Percentiles rank a stretch among this genome's conserved stretches.
Evolutionary conservation across 192 early-diverging fungal genomes (phyloP).

Genomic region (Rhizoclosmatium sp.): DNA sequence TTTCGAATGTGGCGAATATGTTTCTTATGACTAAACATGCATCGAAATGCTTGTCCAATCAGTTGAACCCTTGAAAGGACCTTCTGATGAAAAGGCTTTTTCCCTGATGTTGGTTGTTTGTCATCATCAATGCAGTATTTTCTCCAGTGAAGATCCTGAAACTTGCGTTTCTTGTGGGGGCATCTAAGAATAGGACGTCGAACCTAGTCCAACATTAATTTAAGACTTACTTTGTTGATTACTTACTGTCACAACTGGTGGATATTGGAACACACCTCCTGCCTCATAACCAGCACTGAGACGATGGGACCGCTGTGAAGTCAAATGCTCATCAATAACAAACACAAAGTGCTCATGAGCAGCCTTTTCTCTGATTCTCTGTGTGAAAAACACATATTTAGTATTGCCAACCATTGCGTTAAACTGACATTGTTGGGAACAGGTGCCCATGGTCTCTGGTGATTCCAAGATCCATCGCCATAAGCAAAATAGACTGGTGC

Average conservation of each 20-base stretch:
- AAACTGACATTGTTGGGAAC: not conserved
- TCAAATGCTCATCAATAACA: not conserved
- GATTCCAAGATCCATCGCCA: not conserved
- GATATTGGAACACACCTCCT: not conserved
- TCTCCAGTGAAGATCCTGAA: not conserved
- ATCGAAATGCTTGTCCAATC: too few relatives aligned
- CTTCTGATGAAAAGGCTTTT: too few relatives aligned
- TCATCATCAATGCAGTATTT: not conserved
- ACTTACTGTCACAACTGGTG: not conserved
- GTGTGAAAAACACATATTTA: not conserved
- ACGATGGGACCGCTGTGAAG: not conserved
- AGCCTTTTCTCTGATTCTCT: not conserved
- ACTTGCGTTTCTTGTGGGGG: not conserved
- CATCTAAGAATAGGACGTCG: not conserved
- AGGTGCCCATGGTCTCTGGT: not conserved
- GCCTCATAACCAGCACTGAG: not conserved
- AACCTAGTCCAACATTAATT: not conserved
- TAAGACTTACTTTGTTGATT: not conserved
- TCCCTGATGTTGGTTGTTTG: not conserved
- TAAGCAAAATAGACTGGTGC: not conserved
- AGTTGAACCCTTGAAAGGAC: too few relatives aligned
- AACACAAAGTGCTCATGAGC: not conserved
- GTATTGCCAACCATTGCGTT: not conserved
- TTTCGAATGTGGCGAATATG: too few relatives aligned
- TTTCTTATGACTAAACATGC: too few relatives aligned